Evolutionary conservation across 805 yeast genomes (phyloP).

Genomic region (Metschnikowia colocasiae): DNA sequence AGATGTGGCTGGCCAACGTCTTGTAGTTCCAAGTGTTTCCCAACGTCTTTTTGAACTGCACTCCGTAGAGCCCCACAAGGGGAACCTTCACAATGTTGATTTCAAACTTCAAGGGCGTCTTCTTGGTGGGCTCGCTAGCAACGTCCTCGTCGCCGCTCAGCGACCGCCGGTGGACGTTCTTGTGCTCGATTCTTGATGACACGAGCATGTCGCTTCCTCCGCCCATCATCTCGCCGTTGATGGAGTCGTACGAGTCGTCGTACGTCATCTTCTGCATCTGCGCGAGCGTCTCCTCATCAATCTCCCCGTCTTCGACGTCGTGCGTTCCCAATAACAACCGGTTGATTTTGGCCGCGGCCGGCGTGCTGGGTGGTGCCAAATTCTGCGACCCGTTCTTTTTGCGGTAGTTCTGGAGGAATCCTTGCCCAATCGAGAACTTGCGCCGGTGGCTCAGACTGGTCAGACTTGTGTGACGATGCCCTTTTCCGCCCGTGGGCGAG

Average conservation of each 20-base stretch:
- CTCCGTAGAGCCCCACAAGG: slow-evolving; percentile 84
- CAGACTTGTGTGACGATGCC: slow-evolving; percentile 39
- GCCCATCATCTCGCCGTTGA: slow-evolving; percentile 47
- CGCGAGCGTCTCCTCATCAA: slow-evolving; percentile 27
- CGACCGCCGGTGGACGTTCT: slow-evolving; percentile 33
- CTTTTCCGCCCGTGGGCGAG: slow-evolving; percentile 17
- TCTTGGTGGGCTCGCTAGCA: slow-evolving; percentile 13
- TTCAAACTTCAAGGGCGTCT: slow-evolving; percentile 76
- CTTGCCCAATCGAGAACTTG: slow-evolving; percentile 61
- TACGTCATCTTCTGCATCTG: slow-evolving; percentile 30
- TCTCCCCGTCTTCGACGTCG: slow-evolving; percentile 27
- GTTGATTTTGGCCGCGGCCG: slow-evolving; percentile 43
- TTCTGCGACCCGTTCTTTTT: slow-evolving; percentile 45
- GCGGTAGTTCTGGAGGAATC: slow-evolving; percentile 46
- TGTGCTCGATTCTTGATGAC: slow-evolving; percentile 56
- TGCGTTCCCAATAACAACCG: slow-evolving; percentile 28
- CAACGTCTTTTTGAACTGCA: slow-evolving; percentile 86
- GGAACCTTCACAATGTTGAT: slow-evolving; percentile 91
- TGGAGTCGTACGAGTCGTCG: slow-evolving; percentile 60
- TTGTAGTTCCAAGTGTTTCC: slow-evolving; percentile 97
- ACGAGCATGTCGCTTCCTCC: slow-evolving; percentile 59
- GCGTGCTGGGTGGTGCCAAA: slow-evolving; percentile 52
- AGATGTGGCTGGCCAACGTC: slow-evolving; percentile 80
- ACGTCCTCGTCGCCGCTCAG: slow-evolving; percentile 23
- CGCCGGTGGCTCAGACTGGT: slow-evolving; percentile 47